A percentile compares a stretch with the other conserved stretches of the same genome.
phyloP scores from a whole-genome alignment of 176 grass and related monocot species.

The Otatea glauca region DNA sequence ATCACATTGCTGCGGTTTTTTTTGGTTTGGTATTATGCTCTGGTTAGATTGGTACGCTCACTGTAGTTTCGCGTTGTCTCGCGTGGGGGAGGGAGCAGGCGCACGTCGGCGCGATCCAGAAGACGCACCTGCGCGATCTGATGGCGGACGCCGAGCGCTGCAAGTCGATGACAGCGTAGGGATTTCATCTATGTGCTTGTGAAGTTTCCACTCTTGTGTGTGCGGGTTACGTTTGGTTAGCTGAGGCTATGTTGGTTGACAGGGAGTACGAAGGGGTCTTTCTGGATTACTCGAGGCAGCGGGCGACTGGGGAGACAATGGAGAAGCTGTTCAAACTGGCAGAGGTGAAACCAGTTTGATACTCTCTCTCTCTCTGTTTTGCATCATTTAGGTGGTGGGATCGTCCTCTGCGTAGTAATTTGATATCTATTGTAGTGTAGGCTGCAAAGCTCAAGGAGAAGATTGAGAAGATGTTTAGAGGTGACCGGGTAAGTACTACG shows the following conservation, averaged over 20 bases:
- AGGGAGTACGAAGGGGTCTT: slow-evolving; percentile 76
- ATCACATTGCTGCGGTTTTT: neutral
- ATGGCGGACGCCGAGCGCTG: slow-evolving; percentile 82
- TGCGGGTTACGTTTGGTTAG: neutral
- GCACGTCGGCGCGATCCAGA: slow-evolving; percentile 74
- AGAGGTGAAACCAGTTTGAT: slow-evolving; percentile 40
- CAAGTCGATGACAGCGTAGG: slow-evolving; percentile 90
- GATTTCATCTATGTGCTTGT: neutral
- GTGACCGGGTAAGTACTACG: slow-evolving; percentile 55
- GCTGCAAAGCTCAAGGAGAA: slow-evolving; percentile 83
- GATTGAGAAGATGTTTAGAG: slow-evolving; percentile 84
- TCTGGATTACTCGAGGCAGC: slow-evolving; percentile 82
- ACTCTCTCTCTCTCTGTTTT: neutral
- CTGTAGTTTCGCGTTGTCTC: slow-evolving; percentile 11
- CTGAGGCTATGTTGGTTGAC: slow-evolving; percentile 35
- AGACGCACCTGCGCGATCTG: slow-evolving; percentile 81
- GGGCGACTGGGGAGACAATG: slow-evolving; percentile 59
- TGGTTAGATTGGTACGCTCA: slow-evolving; percentile 28
- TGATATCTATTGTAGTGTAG: slow-evolving; percentile 42
- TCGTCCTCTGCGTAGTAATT: neutral
- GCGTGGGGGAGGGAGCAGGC: slow-evolving; percentile 44
- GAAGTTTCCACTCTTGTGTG: slow-evolving; percentile 22
- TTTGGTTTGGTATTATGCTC: neutral
- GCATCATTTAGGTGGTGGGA: neutral
- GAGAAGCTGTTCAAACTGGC: slow-evolving; percentile 90